phyloP scores from a whole-genome alignment of 179 eudicot species.

The Camellia oleifera region DNA sequence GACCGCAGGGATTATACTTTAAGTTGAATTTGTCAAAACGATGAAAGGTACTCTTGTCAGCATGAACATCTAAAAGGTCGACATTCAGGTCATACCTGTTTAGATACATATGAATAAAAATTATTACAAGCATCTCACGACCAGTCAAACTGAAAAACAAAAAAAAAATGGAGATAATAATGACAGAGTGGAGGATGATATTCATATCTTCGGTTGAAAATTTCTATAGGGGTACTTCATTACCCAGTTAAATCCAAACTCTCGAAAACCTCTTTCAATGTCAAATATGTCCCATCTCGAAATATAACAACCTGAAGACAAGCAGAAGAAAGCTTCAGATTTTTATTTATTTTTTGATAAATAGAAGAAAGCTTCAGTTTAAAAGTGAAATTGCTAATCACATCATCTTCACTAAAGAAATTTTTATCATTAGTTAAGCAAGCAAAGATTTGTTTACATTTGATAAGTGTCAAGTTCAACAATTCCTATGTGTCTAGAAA shows the following conservation, averaged over 20 bases:
- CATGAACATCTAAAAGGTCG: slow-evolving; percentile 97
- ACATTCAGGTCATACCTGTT: slow-evolving; percentile 93
- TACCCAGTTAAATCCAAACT: slow-evolving; percentile 99
- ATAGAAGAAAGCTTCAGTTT: slow-evolving; percentile 6
- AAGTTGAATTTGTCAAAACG: slow-evolving; percentile 99
- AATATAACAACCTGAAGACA: slow-evolving; percentile 88
- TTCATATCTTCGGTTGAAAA: background rate
- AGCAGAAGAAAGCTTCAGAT: background rate
- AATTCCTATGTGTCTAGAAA: background rate
- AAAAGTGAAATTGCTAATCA: background rate
- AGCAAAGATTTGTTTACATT: background rate
- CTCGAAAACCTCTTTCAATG: slow-evolving; percentile 95
- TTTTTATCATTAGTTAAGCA: too few species aligned
- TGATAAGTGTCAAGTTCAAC: background rate
- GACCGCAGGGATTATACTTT: slow-evolving; percentile 99
- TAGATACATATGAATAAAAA: background rate
- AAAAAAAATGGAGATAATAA: background rate
- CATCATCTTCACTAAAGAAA: too few species aligned
- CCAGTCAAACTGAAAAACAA: background rate
- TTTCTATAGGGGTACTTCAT: slow-evolving; percentile 14
- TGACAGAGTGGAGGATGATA: background rate
- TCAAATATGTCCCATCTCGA: slow-evolving; percentile 96
- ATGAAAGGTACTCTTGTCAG: slow-evolving; percentile 99
- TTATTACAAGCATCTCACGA: background rate
- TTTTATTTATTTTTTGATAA: too few species aligned